phyloP scores from a whole-genome alignment of 1,284 basidiomycete genomes.

The Phlebopus sp. region DNA sequence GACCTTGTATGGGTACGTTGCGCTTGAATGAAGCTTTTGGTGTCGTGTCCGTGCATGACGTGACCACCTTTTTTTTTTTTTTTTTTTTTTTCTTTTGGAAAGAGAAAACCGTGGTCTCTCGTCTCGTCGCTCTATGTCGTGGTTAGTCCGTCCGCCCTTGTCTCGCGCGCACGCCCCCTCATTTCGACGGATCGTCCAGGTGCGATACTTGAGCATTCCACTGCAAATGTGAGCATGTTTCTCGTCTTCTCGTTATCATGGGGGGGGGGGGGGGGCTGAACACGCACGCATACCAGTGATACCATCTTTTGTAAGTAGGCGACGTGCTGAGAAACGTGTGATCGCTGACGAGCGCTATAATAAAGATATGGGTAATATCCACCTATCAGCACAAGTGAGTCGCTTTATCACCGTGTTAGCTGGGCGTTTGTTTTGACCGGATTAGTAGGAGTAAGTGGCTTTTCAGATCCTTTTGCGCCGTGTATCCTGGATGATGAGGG shows the following conservation, averaged over 20 bases:
- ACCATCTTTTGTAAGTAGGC: no score
- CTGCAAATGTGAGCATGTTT: conserved; percentile 13
- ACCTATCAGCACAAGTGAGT: background rate
- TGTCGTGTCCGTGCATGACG: no score
- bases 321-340: no score
- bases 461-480: background rate
- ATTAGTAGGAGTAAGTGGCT: background rate
- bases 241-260: background rate
- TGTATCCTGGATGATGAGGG: background rate
- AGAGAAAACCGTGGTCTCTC: conserved; percentile 16
- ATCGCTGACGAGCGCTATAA: no score
- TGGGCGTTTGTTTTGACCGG: no score
- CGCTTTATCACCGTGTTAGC: no score
- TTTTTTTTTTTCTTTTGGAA: no score
- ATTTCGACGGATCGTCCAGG: background rate
- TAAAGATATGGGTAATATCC: background rate
- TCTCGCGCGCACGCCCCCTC: background rate
- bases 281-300: no score
- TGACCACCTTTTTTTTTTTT: no score
- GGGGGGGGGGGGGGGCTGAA: no score
- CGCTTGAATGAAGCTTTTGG: no score
- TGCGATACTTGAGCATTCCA: conserved; percentile 19
- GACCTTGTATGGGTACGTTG: conserved; percentile 19
- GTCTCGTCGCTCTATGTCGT: conserved; percentile 19
- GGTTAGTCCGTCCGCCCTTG: background rate